A percentile compares a stretch with the other conserved stretches of the same genome.
These are phyloP conservation scores for Nothomitra cinnamomea DNA, from an alignment of 2,329 filamentous ascomycete species.

Conservation along the genomic window DNA sequence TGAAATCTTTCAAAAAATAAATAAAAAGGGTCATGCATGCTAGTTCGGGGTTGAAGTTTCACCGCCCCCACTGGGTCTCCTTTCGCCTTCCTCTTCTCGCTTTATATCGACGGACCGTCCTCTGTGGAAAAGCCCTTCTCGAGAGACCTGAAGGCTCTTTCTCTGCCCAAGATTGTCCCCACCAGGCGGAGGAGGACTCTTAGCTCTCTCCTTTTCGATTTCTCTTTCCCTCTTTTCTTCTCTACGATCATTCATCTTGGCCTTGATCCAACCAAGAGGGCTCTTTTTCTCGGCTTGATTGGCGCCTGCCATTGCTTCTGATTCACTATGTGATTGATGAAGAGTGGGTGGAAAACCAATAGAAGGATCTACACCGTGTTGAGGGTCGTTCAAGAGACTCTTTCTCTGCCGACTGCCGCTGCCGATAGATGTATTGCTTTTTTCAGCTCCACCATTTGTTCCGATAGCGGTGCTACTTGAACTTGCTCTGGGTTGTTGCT, in stretches of 20 bases:
- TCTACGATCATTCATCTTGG: constrained; percentile 37
- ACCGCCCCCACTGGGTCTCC: not conserved
- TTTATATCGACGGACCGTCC: not conserved
- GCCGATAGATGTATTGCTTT: constrained; percentile 50
- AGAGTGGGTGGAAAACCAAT: not conserved
- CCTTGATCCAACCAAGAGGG: constrained; percentile 46
- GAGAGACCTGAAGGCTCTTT: not conserved
- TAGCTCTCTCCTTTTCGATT: constrained; percentile 34
- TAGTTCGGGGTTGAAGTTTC: not conserved
- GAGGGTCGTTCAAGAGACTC: constrained; percentile 19
- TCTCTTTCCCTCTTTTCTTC: constrained; percentile 34
- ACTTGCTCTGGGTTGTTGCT: constrained; percentile 24
- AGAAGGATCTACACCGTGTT: not conserved
- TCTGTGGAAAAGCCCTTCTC: not conserved
- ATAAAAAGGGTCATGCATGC: not conserved
- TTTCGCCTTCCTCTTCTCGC: not conserved
- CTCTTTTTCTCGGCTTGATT: constrained; percentile 38
- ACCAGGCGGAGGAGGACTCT: constrained; percentile 25
- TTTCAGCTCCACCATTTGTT: constrained; percentile 43
- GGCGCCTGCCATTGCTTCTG: not conserved
- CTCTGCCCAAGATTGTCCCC: not conserved
- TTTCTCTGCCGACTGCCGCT: constrained; percentile 35
- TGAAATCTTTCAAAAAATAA: too few species aligned
- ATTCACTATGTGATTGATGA: constrained; percentile 2
- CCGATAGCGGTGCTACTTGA: constrained; percentile 35